Conservation (phyloP, 495 filamentous ascomycete species). For the Penicillium atrosanguineum region DNA sequence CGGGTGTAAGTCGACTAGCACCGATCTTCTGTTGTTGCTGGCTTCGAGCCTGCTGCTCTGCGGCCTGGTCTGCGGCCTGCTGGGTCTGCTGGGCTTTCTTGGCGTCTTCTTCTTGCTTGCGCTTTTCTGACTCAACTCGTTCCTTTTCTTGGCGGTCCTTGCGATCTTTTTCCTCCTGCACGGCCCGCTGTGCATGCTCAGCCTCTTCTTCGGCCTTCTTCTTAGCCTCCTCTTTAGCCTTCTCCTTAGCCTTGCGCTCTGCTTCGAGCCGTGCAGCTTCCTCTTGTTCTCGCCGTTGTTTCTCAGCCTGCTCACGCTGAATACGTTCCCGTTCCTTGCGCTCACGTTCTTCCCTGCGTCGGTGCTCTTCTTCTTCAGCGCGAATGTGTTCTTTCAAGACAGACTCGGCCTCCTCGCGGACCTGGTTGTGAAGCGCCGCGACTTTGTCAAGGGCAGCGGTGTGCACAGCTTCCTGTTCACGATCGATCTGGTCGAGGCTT, state of each 20-base stretch:
- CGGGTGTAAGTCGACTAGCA: conserved; percentile 19
- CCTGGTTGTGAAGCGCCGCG: conserved; percentile 58
- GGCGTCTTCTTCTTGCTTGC: conserved; percentile 35
- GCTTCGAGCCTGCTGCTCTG: conserved; percentile 28
- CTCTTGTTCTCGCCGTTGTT: conserved; percentile 33
- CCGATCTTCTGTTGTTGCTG: conserved; percentile 31
- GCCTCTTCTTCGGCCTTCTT: conserved; percentile 38
- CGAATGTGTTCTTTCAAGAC: conserved; percentile 33
- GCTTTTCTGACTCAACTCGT: conserved; percentile 38
- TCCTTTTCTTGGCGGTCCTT: conserved; percentile 52
- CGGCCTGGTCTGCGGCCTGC: conserved; percentile 32
- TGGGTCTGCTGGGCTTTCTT: conserved; percentile 25
- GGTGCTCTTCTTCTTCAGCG: conserved; percentile 35
- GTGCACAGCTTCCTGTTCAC: conserved; percentile 47
- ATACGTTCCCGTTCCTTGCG: conserved; percentile 37
- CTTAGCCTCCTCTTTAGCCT: conserved; percentile 41
- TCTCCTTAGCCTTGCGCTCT: conserved; percentile 41
- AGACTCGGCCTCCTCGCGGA: conserved; percentile 58
- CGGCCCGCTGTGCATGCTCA: conserved; percentile 40
- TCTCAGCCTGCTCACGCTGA: conserved; percentile 39
- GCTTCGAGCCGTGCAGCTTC: conserved; percentile 41
- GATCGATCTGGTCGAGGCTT: conserved; percentile 44
- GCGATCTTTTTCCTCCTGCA: conserved; percentile 50
- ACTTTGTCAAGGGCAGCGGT: conserved; percentile 61
- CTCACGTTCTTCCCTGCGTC: conserved; percentile 33